Conservation (phyloP, 441 rosid species). For the Mallotus japonicus region DNA sequence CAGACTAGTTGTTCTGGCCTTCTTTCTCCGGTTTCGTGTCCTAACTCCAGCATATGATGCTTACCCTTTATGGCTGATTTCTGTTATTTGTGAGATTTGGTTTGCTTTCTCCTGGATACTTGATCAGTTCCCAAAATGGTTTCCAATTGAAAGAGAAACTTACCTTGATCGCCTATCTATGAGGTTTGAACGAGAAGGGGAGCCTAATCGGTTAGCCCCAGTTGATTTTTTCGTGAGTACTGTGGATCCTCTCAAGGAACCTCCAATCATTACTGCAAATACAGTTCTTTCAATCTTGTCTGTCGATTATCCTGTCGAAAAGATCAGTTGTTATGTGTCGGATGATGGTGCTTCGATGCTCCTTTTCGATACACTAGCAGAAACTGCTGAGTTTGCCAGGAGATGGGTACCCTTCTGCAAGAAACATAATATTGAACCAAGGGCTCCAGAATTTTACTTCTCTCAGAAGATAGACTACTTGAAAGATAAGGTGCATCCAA, state of each 20-base stretch:
- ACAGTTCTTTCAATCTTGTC: conserved; percentile 78
- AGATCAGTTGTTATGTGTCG: conserved; percentile 82
- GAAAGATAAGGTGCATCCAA: conserved; percentile 85
- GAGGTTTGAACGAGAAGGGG: conserved; percentile 84
- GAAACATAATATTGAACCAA: conserved; percentile 72
- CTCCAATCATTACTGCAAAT: conserved; percentile 88
- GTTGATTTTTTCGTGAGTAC: conserved; percentile 87
- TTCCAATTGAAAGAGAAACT: conserved; percentile 74
- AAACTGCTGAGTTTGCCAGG: conserved; percentile 87
- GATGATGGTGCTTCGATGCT: conserved; percentile 98
- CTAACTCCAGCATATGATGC: conserved; percentile 84
- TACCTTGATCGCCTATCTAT: conserved; percentile 73
- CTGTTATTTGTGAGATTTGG: conserved; percentile 90
- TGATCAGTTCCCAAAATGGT: conserved; percentile 95
- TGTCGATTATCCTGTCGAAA: conserved; percentile 77
- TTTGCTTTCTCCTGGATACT: conserved; percentile 92
- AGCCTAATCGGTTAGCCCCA: conserved; percentile 63
- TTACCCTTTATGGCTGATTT: conserved; percentile 80
- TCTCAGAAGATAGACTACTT: conserved; percentile 82
- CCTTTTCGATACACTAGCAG: conserved; percentile 71
- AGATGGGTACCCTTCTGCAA: conserved; percentile 95
- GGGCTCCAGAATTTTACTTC: conserved; percentile 92
- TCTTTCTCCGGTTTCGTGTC: conserved; percentile 85
- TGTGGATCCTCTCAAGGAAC: conserved; percentile 90
- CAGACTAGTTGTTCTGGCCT: conserved; percentile 58